Evolutionary conservation across 139 green algal genomes (phyloP).

Genomic region (Haematococcus lacustris): DNA sequence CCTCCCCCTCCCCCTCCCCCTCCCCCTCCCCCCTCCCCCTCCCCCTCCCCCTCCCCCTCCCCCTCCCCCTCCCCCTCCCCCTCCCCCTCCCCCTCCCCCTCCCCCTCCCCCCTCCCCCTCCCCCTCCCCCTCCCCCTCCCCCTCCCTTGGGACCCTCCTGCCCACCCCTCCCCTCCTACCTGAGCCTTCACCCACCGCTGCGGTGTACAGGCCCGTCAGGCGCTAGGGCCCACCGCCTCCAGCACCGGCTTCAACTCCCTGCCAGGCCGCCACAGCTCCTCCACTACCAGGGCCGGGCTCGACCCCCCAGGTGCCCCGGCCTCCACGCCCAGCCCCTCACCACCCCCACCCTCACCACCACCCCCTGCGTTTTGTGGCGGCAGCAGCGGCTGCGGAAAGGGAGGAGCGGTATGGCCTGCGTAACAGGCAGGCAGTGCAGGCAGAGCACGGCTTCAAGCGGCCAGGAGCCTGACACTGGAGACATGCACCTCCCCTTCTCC

Average conservation of each 20-base stretch:
- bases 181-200: slow-evolving; percentile 25
- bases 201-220: not conserved
- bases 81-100: slow-evolving; percentile 24
- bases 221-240: slow-evolving; percentile 25
- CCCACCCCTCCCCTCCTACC: too few relatives aligned
- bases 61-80: slow-evolving; percentile 8
- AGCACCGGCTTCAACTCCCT: slow-evolving; percentile 28
- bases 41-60: not conserved
- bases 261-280: slow-evolving; percentile 38
- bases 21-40: too few relatives aligned
- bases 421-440: not conserved
- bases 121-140: too few relatives aligned
- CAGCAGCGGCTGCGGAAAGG: too few relatives aligned
- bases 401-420: not conserved
- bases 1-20: too few relatives aligned
- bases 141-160: too few relatives aligned
- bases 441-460: not conserved
- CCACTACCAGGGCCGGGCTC: slow-evolving; percentile 32
- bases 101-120: slow-evolving; percentile 24
- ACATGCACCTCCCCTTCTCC: too few relatives aligned
- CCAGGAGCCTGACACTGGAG: not conserved
- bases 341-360: too few relatives aligned
- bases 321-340: too few relatives aligned
- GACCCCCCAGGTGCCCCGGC: too few relatives aligned
- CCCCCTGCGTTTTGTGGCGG: too few relatives aligned